These are phyloP conservation scores for Ligustrum vulgare DNA, from an alignment of 257 asterid genomes.

Conservation along the genomic window DNA sequence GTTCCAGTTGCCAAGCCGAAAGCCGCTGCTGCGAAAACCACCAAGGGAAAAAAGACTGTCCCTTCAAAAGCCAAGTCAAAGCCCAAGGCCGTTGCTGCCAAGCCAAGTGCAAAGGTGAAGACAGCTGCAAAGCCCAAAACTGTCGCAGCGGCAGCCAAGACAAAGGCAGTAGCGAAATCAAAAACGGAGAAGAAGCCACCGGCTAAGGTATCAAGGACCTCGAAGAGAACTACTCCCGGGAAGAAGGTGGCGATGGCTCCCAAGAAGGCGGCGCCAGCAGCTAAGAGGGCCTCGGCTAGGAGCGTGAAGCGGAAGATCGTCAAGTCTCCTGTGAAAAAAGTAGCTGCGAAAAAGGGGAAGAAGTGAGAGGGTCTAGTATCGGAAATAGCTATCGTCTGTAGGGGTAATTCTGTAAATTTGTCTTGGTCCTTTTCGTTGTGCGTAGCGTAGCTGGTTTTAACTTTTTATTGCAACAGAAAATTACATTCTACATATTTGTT, in stretches of 20 bases:
- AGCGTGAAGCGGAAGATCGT: conserved; percentile 24
- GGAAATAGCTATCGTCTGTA: conserved; percentile 23
- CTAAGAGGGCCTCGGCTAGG: conserved; percentile 35
- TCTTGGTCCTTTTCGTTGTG: neutral
- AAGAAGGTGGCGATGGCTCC: conserved; percentile 10
- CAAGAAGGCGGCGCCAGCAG: conserved; percentile 30
- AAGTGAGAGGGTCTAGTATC: conserved; percentile 32
- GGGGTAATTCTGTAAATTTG: conserved; percentile 50
- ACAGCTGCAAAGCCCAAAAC: neutral
- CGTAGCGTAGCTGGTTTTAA: neutral
- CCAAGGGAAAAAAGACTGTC: conserved; percentile 27
- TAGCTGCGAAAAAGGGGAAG: conserved; percentile 38
- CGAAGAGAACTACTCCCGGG: conserved; percentile 48
- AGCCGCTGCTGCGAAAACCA: conserved; percentile 9
- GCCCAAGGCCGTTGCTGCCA: neutral
- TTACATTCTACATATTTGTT: neutral
- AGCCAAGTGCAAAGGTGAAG: conserved; percentile 4
- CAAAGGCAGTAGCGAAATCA: conserved; percentile 42
- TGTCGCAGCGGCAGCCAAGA: conserved; percentile 39
- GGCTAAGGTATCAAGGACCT: conserved; percentile 53
- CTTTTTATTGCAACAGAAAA: too few relatives aligned
- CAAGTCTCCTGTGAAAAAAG: conserved; percentile 41
- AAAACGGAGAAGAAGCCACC: conserved; percentile 48
- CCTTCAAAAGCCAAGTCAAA: conserved; percentile 23
- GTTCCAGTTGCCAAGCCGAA: conserved; percentile 37